Conservation (phyloP, 2,329 filamentous ascomycete genomes). For the Trichocomaceae sp. region DNA sequence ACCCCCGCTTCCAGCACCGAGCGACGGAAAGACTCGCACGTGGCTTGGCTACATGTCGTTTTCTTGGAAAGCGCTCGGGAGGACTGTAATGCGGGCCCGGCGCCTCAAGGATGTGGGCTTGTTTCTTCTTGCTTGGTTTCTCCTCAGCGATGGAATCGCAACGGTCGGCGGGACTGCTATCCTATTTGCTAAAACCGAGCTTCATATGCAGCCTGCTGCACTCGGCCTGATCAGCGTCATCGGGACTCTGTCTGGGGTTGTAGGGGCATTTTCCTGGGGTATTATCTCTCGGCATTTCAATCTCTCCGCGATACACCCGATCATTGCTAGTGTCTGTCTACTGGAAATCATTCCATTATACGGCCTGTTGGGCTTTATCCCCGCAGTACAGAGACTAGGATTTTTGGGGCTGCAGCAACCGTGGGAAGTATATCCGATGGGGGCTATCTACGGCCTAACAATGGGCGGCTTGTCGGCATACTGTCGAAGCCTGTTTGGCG, state of each 20-base stretch:
- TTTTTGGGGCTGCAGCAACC: conserved; percentile 81
- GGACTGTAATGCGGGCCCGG: conserved; percentile 68
- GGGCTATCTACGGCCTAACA: conserved; percentile 85
- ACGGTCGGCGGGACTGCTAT: conserved; percentile 93
- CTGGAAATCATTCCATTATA: conserved; percentile 94
- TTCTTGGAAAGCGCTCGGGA: conserved; percentile 80
- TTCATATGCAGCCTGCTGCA: conserved; percentile 82
- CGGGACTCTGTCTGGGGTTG: conserved; percentile 72
- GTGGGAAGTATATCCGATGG: conserved; percentile 95
- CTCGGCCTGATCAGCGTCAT: conserved; percentile 92
- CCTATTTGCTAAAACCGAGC: conserved; percentile 86
- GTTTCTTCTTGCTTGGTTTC: conserved; percentile 87
- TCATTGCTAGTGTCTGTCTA: conserved; percentile 80
- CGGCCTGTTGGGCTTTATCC: conserved; percentile 79
- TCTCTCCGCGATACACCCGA: conserved; percentile 75
- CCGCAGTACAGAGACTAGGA: conserved; percentile 66
- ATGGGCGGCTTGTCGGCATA: conserved; percentile 89
- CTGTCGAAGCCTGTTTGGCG: conserved; percentile 84
- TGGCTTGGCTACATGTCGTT: conserved; percentile 69
- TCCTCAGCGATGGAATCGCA: conserved; percentile 88
- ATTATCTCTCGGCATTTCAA: conserved; percentile 64
- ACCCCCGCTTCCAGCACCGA: conserved; percentile 58
- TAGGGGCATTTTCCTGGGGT: conserved; percentile 86
- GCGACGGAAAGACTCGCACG: conserved; percentile 37
- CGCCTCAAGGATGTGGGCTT: conserved; percentile 72